phyloP scores from a whole-genome alignment of 495 filamentous ascomycete genomes.

The Beverwykella pulmonaria region DNA sequence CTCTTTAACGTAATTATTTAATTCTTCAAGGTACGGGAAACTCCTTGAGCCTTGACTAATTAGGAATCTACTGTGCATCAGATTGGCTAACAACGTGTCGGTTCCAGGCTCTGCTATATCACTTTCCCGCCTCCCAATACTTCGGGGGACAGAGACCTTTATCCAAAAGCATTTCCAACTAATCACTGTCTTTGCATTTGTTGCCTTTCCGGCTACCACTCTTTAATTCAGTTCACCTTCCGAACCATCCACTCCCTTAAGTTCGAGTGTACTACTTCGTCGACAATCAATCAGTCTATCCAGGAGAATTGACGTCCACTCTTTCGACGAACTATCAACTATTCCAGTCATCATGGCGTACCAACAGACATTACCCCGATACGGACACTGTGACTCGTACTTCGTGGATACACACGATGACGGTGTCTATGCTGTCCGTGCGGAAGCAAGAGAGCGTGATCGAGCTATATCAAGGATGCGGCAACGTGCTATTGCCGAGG shows the following conservation, averaged over 20 bases:
- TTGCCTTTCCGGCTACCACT: conserved; percentile 58
- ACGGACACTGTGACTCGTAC: conserved; percentile 68
- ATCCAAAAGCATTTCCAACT: conserved; percentile 55
- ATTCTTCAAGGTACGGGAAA: conserved; percentile 41
- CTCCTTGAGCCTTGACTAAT: conserved; percentile 15
- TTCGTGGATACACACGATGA: conserved; percentile 86
- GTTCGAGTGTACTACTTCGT: conserved; percentile 20
- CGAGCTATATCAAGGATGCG: conserved; percentile 73
- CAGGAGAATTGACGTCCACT: conserved; percentile 48
- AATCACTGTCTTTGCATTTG: conserved; percentile 61
- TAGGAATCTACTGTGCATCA: conserved; percentile 31
- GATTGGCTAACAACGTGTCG: neutral
- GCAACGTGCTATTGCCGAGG: conserved; percentile 82
- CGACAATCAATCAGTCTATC: conserved; percentile 34
- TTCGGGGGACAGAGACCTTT: conserved; percentile 43
- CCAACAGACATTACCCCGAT: conserved; percentile 47
- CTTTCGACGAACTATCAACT: conserved; percentile 35
- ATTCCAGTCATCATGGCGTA: conserved; percentile 65
- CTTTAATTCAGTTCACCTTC: conserved; percentile 50
- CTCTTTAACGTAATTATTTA: conserved; percentile 43
- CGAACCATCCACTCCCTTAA: conserved; percentile 39
- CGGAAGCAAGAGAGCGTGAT: conserved; percentile 64
- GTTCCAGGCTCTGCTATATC: conserved; percentile 2
- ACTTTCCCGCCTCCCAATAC: conserved; percentile 25
- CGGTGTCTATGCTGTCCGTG: conserved; percentile 49